Base-by-base conservation (phyloP, 2,329 filamentous ascomycete species). In the Esteya vermicola region DNA sequence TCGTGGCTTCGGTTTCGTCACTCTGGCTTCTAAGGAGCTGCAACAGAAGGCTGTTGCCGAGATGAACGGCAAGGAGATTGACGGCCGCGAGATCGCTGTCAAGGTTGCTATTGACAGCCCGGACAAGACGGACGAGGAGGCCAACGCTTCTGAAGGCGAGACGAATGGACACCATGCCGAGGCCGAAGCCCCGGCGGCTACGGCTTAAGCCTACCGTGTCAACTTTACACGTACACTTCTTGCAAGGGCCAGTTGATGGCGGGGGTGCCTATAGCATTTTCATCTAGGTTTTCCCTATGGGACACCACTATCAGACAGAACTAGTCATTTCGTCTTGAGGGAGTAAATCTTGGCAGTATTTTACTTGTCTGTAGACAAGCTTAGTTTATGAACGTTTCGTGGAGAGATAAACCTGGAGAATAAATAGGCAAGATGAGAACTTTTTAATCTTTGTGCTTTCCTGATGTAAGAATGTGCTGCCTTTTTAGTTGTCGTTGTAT, bases 101-200 rank as follows among this genome's bases (percentile, higher is more conserved):
- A 98, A 98, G 83, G 88, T 98, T 59, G 91, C 91, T 58, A 96
- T 98, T 58, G 91, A 98, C 71, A 95, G 86, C 73, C 91, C 91
- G 49, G 89, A 93, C 67, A 98, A 96, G 81, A 79, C 75, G 45
- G 75, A 81, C 49, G 89, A 95, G 65, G 89, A 95, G 59, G 77
- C 82, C 56, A 81, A 71, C 54, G 64, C 64, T 47, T 61, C 61
- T 43, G 57, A 58, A 52, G 51, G 53, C 46, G 62, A 64, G 54
- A 51, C 57, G 50, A 62, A 64, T 50, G 62, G 58, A 45, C 52
- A 62, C 51, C 62, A 70, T 45, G 52, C 56, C 41, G 57, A 58
- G 48, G 44, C 52, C 41, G 47, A 49, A 33, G 45, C 50, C 32
- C 44, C 51, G 31, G 43, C 40, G 19, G 44, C 52, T 38, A 51